Evolutionary conservation across 768 basidiomycete species (phyloP), one percentile per base, ranked within the genome.

Genomic region (Podaxis mareebaensis): DNA sequence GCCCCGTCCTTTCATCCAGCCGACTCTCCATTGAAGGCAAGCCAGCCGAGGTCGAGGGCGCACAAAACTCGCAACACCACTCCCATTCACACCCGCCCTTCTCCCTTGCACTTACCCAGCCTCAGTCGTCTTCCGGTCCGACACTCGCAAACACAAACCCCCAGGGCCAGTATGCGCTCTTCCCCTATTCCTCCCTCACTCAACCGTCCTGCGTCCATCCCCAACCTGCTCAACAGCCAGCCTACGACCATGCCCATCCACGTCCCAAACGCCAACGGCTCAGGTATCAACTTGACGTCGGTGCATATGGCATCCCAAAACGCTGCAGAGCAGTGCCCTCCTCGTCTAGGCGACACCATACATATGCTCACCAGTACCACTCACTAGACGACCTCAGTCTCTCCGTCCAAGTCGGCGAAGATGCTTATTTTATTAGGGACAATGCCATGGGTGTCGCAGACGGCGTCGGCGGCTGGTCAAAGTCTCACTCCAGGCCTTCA

Each of bases 371-470:
- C 44, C 53, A 54, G 24, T n/a, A 44, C 40, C 40, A 52, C 61
- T 67, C 65, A 63, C 66, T 36, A 69, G 74, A 77, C 17, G 73
- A 76, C 11, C 49, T 72, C 2, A 73, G 77, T 26, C 80, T 90
- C 12, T 82, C 91, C 0, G 87, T 90, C 0, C 90, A 93, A 70
- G 88, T 97, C 11, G 95, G 95, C 44, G 95, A 98, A 73, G 95
- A 98, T 70, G 92, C 95, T 4, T 96, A 95, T 70, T 93, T 93
- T 65, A 76, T 93, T 5, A 78, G 85, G 4, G 84, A 88, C 62
- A 91, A 95, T 70, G 92, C 93, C 5, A 89, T 99, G 81, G 96
- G 96, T 17, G 90, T 99, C 8, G 93, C 95, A 3, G 96, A 98
- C 71, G 96, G 96, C 33, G 96, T 98, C 0, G 96, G 96, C 0